A percentile compares a stretch with the other conserved stretches of the same genome.
Conservation (phyloP, 768 basidiomycete species). For the Amanita subjunquillea region DNA sequence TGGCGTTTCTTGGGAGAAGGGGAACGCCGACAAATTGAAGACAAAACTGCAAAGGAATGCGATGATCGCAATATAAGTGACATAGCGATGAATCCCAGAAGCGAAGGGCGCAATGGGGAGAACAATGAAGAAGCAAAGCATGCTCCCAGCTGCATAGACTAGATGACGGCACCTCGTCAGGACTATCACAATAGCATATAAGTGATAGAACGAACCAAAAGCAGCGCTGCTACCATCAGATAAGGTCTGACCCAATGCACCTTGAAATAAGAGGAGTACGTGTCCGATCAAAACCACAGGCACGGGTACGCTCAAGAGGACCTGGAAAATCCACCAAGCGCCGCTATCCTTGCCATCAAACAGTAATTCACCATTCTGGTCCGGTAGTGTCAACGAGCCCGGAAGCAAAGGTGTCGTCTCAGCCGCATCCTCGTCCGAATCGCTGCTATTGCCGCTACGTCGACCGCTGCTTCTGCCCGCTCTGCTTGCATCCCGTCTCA, state of each 20-base stretch:
- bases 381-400: constrained; percentile 3
- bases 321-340: constrained; percentile 22
- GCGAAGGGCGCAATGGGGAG: constrained; percentile 59
- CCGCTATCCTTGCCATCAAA: constrained; percentile 12
- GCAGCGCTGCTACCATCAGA: constrained; percentile 23
- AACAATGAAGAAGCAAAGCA: constrained; percentile 39
- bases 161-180: not conserved
- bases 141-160: constrained; percentile 42
- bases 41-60: constrained; percentile 33
- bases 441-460: not conserved
- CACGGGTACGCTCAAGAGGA: constrained; percentile 17
- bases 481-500: not conserved
- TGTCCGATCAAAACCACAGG: constrained; percentile 19
- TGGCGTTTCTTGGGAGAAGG: constrained; percentile 51
- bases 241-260: constrained; percentile 18
- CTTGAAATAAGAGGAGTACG: constrained; percentile 15
- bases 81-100: constrained; percentile 30
- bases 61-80: constrained; percentile 21
- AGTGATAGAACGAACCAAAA: constrained; percentile 29
- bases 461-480: not conserved
- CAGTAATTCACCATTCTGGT: constrained; percentile 10
- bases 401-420: constrained; percentile 4
- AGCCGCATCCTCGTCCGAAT: constrained; percentile 1
- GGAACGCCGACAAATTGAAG: constrained; percentile 39
- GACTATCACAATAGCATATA: not conserved